Conservation (phyloP, 345 rosid species). For the Fremontodendron californicum region DNA sequence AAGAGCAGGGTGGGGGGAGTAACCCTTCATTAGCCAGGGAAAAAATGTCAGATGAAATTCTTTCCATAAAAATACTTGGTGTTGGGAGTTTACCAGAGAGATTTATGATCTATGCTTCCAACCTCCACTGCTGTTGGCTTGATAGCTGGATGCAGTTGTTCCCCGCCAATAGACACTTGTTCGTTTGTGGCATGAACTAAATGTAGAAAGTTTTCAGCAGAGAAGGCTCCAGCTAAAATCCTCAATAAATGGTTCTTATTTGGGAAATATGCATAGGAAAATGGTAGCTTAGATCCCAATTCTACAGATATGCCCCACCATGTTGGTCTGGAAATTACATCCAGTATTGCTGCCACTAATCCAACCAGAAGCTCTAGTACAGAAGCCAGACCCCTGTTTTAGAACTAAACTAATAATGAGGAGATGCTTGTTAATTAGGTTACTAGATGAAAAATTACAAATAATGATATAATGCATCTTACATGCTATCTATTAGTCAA, state of each 20-base stretch:
- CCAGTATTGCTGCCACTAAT: conserved; percentile 47
- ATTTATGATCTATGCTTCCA: conserved; percentile 43
- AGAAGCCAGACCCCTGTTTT: conserved; percentile 58
- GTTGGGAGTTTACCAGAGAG: conserved; percentile 52
- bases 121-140: conserved; percentile 26
- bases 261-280: conserved; percentile 67
- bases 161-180: conserved; percentile 13
- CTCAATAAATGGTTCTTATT: conserved; percentile 34
- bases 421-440: neutral
- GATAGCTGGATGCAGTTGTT: conserved; percentile 17
- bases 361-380: conserved; percentile 52
- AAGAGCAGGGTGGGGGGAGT: neutral
- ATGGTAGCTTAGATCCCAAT: conserved; percentile 53
- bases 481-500: neutral
- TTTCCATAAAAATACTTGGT: conserved; percentile 2
- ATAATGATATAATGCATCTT: neutral
- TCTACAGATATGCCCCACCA: conserved; percentile 65
- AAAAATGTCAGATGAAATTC: neutral
- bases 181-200: conserved; percentile 39
- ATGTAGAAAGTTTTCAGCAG: conserved; percentile 31
- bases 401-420: conserved; percentile 22
- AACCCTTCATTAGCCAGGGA: neutral
- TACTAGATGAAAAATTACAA: neutral
- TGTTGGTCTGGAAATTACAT: conserved; percentile 56
- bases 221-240: conserved; percentile 51